Conservation (phyloP, 192 early-diverging fungal species). For the Backusella psychrophila region DNA sequence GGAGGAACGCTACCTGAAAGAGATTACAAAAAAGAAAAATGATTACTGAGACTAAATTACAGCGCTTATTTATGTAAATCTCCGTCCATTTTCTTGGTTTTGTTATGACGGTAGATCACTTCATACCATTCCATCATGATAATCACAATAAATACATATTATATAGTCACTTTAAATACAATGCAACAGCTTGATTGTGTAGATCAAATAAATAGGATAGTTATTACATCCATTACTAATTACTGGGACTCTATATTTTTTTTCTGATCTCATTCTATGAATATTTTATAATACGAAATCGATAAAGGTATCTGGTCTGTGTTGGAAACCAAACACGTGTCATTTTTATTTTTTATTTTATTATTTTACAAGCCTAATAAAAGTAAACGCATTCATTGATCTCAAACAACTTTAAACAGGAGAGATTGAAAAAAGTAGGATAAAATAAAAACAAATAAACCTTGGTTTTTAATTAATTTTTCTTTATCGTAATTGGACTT, state of each 20-base stretch:
- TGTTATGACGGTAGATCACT: background rate
- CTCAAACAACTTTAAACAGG: background rate
- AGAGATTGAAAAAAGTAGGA: background rate
- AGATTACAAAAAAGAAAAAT: background rate
- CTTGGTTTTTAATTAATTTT: background rate
- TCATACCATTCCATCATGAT: background rate
- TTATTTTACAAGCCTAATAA: background rate
- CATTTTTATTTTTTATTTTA: background rate
- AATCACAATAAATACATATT: background rate
- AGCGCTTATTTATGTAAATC: background rate
- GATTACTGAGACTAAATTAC: background rate
- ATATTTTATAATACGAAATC: background rate
- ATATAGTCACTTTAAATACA: background rate
- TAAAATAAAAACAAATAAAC: constrained; percentile 4
- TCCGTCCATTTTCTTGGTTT: background rate
- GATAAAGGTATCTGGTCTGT: background rate
- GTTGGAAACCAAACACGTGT: constrained; percentile 7
- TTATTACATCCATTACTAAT: background rate
- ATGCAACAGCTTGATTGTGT: background rate
- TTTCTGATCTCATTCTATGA: background rate
- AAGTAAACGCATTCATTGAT: background rate
- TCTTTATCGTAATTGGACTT: background rate
- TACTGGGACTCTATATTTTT: background rate
- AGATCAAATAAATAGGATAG: background rate
- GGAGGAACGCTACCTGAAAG: background rate